Percentiles rank a stretch among this genome's conserved stretches.
Conservation (phyloP, 306 rosid genomes). For the Casuarina cunninghamiana region DNA sequence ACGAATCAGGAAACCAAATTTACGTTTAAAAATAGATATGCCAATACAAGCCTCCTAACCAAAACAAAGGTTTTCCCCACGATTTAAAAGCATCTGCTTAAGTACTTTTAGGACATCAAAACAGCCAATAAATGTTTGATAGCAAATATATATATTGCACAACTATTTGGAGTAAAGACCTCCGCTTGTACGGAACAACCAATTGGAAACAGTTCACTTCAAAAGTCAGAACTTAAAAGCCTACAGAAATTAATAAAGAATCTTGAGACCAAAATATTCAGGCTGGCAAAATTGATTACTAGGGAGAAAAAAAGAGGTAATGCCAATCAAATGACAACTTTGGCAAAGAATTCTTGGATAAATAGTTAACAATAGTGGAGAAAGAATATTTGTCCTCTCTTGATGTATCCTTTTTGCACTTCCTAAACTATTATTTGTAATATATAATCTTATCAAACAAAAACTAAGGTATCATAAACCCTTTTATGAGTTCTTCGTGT, state of each 20-base stretch:
- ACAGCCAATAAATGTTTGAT: not conserved
- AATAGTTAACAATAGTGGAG: too few relatives aligned
- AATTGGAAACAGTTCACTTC: not conserved
- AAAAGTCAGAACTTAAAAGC: not conserved
- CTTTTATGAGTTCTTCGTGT: too few relatives aligned
- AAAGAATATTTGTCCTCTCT: too few relatives aligned
- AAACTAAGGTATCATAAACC: too few relatives aligned
- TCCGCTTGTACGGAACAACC: not conserved
- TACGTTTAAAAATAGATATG: not conserved
- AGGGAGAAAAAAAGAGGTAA: not conserved
- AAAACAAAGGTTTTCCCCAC: not conserved
- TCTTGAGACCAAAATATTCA: not conserved
- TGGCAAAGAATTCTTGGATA: not conserved
- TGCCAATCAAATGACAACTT: not conserved
- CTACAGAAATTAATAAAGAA: not conserved
- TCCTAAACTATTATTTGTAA: too few relatives aligned
- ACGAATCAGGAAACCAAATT: slow-evolving; percentile 31
- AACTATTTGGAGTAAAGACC: not conserved
- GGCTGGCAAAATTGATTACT: not conserved
- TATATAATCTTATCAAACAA: too few relatives aligned
- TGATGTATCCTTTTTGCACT: too few relatives aligned
- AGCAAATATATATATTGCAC: not conserved
- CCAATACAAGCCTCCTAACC: not conserved
- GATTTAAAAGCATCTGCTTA: not conserved
- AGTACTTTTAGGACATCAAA: not conserved